Evolutionary conservation across 2,329 filamentous ascomycete species (phyloP), one percentile per base, ranked within the genome.

Genomic region (Apiospora koreana): DNA sequence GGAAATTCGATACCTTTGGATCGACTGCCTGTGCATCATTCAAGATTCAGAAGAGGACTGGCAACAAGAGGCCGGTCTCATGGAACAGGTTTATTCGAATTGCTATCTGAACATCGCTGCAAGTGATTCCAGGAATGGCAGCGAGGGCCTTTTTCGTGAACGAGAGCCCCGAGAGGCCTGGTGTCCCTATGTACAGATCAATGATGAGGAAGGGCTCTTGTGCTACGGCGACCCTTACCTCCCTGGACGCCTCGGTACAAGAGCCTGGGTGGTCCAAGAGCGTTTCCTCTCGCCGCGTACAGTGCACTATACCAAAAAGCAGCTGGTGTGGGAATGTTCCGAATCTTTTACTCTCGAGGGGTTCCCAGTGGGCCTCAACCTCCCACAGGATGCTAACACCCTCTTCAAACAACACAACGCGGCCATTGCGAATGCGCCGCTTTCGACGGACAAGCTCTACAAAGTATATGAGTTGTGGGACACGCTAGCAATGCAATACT

Each of bases 1-100:
- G 5, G 68, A 65, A 2, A 23, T 64, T 28, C 42, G 42, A 23
- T 70, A 71, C 31, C 35, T 71, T 16, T 71, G 70, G 68, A 70
- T 71, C n/a, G 70, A 71, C 45, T 70, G 68, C 8, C 28, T 71
- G 18, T 71, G 70, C 50, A 71, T 71, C 38, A 68, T 71, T 10
- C 70, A 71, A 43, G 66, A 71, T 42, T 50, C 41, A 12, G 21
- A 21, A 28, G 45, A 70, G 10, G 70, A 71, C 43, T 70, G 68
- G 68, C 54, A 68, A 14, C 21, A 10, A 18, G 28, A 71, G 43
- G 43, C 66, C 23, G 35, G 45, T 23, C 35, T 42, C 7, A 69
- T 71, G 67, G 69, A 38, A 41, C 46, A 69, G 38, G 28, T 68
- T 1, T 70, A 68, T n/a, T n/a, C 42, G 1, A 68, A 70, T 41